Evolutionary conservation across 768 basidiomycete genomes (phyloP), one percentile per base, ranked within the genome.

Genomic region (Daedalea quercina): DNA sequence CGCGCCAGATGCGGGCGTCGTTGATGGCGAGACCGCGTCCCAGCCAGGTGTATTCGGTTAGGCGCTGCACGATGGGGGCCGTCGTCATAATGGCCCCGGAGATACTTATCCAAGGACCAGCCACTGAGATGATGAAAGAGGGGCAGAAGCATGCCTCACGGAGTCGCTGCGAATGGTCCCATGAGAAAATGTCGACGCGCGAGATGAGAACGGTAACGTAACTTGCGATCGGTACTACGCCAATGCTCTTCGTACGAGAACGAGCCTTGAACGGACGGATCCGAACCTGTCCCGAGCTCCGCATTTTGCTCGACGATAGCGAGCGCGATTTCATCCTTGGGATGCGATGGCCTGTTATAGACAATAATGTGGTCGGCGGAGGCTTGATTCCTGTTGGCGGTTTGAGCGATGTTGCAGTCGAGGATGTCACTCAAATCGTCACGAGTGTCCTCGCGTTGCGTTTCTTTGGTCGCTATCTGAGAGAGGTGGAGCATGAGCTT

Each of bases 21-120:
- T 52, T 26, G n/a, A 46, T 52, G 3, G 41, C 7, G 17, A 19
- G 51, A 43, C 26, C n/a, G 9, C 26, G 6, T 0, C 41, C 51
- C 12, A 52, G 24, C 37, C 43, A 52, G 51, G 47, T 45, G 25
- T 52, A 52, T 9, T 52, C 51, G 15, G 51, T 52, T 13, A 52
- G 20, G 11, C 37, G 46, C 2, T 52, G 51, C 19, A 52, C 43
- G 20, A 52, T 52, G 1, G 23, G 9, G 40, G 4, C 9, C 9
- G 23, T 13, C 12, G 43, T 45, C 15, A 52, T 28, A 6, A 52
- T 41, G 7, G 42, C 51, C 19, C 51, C 51, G 37, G 20, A 52
- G 25, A 52, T 43, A 28, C 19, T 9, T 17, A 52, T 26, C 24
- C 33, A 52, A 24, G 51, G 44, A 9, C 51, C 51, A 8, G 51